Conservation (phyloP, 2,329 filamentous ascomycete species). For the Colletotrichum sp. region DNA sequence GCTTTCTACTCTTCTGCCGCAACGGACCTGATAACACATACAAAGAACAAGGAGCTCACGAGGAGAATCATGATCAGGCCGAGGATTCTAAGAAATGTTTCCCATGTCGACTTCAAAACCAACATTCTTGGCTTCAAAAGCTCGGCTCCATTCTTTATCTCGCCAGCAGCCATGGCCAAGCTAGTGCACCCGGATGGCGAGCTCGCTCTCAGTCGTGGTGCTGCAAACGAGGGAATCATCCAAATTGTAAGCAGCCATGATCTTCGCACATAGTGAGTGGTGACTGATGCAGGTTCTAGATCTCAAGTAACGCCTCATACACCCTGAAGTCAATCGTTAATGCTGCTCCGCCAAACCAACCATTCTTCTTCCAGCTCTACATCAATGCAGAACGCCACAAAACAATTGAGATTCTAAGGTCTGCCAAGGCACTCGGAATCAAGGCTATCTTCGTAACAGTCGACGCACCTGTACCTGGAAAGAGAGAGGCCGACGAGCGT, state of each 20-base stretch:
- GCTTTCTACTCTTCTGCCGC: slow-evolving; percentile 84
- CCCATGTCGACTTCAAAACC: slow-evolving; percentile 64
- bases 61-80: slow-evolving; percentile 68
- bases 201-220: slow-evolving; percentile 26
- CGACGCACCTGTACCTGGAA: slow-evolving; percentile 61
- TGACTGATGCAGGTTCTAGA: slow-evolving; percentile 24
- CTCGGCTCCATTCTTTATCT: slow-evolving; percentile 65
- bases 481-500: slow-evolving; percentile 54
- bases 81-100: slow-evolving; percentile 77
- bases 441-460: slow-evolving; percentile 63
- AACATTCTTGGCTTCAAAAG: slow-evolving; percentile 59
- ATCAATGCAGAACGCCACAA: slow-evolving; percentile 60
- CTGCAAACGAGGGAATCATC: slow-evolving; percentile 50
- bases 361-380: slow-evolving; percentile 67
- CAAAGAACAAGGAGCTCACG: slow-evolving; percentile 74
- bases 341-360: slow-evolving; percentile 36
- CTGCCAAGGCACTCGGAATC: slow-evolving; percentile 49
- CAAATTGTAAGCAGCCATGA: slow-evolving; percentile 42
- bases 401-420: slow-evolving; percentile 51
- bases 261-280: background rate
- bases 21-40: slow-evolving; percentile 83
- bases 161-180: slow-evolving; percentile 68
- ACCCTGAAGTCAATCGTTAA: slow-evolving; percentile 46
- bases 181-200: slow-evolving; percentile 69
- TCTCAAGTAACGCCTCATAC: slow-evolving; percentile 58